Percentiles rank a stretch among this genome's conserved stretches.
These are phyloP conservation scores for Cyclocybe cylindracea DNA, from an alignment of 768 basidiomycete species.

Conservation along the genomic window DNA sequence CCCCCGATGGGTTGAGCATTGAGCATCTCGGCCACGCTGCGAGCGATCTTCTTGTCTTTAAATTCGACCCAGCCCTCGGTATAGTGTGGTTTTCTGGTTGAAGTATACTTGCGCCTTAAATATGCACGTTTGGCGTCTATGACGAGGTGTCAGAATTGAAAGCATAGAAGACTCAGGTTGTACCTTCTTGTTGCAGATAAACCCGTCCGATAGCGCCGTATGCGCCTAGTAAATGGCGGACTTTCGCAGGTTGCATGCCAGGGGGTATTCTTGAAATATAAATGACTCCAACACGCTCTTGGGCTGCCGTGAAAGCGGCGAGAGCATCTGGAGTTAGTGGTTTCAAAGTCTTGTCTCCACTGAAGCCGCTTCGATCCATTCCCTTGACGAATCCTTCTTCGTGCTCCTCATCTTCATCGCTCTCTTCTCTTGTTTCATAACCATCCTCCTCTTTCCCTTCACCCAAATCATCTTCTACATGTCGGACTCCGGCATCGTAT, in stretches of 20 bases:
- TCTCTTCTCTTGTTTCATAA: constrained; percentile 19
- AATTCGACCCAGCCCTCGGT: constrained; percentile 99
- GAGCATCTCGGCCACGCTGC: constrained; percentile 90
- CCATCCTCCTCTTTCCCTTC: constrained; percentile 26
- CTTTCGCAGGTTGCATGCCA: constrained; percentile 96
- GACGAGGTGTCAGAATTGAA: not conserved
- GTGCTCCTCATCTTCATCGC: constrained; percentile 26
- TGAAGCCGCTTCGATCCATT: constrained; percentile 61
- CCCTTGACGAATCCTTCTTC: constrained; percentile 40
- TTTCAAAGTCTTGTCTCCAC: constrained; percentile 65
- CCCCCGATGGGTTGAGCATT: constrained; percentile 96
- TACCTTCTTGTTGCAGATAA: constrained; percentile 92
- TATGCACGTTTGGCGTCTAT: constrained; percentile 88
- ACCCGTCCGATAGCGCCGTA: constrained; percentile 92
- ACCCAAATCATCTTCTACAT: not conserved
- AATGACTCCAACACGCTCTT: constrained; percentile 80
- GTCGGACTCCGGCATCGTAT: not conserved
- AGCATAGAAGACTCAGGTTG: not conserved
- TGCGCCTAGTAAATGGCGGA: constrained; percentile 87
- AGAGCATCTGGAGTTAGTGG: constrained; percentile 77
- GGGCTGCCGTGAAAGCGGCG: constrained; percentile 70
- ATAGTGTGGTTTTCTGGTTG: constrained; percentile 85
- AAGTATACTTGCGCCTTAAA: constrained; percentile 75
- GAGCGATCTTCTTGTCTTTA: constrained; percentile 88
- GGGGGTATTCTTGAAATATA: constrained; percentile 97